Conservation (phyloP, 148 eudicot genomes). For the Amaranthus palmeri region DNA sequence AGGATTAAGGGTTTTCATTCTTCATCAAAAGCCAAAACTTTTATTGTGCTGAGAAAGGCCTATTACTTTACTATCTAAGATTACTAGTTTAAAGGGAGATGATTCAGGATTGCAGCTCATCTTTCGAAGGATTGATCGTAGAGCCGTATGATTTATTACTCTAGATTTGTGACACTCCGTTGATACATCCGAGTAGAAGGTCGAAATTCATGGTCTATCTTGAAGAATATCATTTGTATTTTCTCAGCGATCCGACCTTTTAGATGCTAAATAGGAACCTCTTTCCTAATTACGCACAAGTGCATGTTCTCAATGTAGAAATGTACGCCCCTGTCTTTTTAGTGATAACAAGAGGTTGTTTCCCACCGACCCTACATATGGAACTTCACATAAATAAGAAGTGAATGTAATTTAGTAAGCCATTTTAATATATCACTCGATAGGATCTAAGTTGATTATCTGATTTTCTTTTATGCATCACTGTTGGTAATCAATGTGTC, state of each 20-base stretch:
- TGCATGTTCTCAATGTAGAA: not conserved
- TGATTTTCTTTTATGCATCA: not conserved
- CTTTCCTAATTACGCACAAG: not conserved
- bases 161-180: not conserved
- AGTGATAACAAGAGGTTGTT: not conserved
- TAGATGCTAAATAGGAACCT: not conserved
- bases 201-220: not conserved
- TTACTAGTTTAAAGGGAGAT: not conserved
- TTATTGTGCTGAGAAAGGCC: not conserved
- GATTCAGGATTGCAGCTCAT: not conserved
- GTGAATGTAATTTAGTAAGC: too few relatives aligned
- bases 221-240: not conserved
- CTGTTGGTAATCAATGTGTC: constrained; percentile 14
- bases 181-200: not conserved
- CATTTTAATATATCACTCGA: not conserved
- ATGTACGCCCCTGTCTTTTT: not conserved
- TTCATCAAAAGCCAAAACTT: not conserved
- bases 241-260: not conserved
- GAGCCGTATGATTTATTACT: not conserved
- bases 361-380: not conserved
- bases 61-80: not conserved
- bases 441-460: not conserved
- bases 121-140: not conserved
- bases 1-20: not conserved
- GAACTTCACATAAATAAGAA: too few relatives aligned